These are phyloP conservation scores for Aspergillus unguis DNA, from an alignment of 2,329 filamentous ascomycete species.

Conservation along the genomic window DNA sequence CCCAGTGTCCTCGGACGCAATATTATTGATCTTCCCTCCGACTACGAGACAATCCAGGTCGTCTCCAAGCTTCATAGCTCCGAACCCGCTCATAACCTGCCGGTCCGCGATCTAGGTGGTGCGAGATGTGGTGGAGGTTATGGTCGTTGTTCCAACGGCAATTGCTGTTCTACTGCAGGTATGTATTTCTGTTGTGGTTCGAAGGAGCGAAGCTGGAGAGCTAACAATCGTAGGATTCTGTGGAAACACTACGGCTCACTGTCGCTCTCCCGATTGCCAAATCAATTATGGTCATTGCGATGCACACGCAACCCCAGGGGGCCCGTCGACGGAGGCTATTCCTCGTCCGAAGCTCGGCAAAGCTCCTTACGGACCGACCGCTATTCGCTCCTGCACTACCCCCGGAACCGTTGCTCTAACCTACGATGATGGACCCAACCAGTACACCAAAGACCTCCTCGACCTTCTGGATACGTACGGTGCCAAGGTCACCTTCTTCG, in stretches of 20 bases:
- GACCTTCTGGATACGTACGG: constrained; percentile 59
- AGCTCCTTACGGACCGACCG: constrained; percentile 35
- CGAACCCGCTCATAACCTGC: constrained; percentile 5
- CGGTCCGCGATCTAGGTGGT: constrained; percentile 19
- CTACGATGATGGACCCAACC: constrained; percentile 64
- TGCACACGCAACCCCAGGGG: constrained; percentile 32
- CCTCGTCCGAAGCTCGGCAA: constrained; percentile 35
- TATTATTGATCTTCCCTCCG: constrained; percentile 10
- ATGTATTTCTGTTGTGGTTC: constrained; percentile 8
- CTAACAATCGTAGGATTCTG: constrained; percentile 36
- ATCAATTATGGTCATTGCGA: constrained; percentile 41
- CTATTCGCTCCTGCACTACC: constrained; percentile 41
- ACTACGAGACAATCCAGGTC: constrained; percentile 7
- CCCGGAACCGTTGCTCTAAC: constrained; percentile 63
- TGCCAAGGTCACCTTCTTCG: constrained; percentile 66
- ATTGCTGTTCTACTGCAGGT: constrained; percentile 42
- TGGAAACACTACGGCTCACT: constrained; percentile 36
- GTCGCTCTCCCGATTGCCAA: constrained; percentile 40
- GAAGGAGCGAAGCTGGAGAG: neutral
- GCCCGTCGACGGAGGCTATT: constrained; percentile 34
- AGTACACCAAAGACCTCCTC: constrained; percentile 60
- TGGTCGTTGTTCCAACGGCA: constrained; percentile 33
- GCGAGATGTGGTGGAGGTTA: constrained; percentile 33
- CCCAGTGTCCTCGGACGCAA: constrained; percentile 15
- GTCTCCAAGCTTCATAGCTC: neutral